Base-by-base conservation (phyloP, 768 basidiomycete species). In the Rhodotorula sphaerocarpa region DNA sequence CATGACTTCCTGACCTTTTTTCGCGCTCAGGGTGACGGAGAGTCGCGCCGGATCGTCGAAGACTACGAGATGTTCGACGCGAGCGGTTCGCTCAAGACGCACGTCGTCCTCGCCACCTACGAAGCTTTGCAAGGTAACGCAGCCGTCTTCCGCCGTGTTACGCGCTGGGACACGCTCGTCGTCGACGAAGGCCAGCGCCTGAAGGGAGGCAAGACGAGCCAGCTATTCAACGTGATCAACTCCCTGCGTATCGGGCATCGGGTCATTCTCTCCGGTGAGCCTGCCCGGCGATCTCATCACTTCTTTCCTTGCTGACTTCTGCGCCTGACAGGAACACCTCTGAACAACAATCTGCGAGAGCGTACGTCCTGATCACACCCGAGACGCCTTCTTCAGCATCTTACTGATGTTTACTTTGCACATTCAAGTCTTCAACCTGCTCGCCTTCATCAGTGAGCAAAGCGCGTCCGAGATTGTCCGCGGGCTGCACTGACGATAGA, bases 301-400 rank as follows among this genome's bases (percentile, higher is more conserved):
- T n/a, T n/a, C n/a, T n/a, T n/a, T n/a, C n/a, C n/a, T n/a, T n/a
- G 36, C 36, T 39, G 36, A 39, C 36, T 39, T n/a, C n/a, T n/a
- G n/a, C n/a, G n/a, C n/a, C n/a, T n/a, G n/a, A n/a, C n/a, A 39
- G 36, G 36, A 9, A 97, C 95, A 1, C 93, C 93, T 0, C 75
- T 97, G 61, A 97, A 97, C 75, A 97, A 97, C 78, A 97, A 96
- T 73, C 86, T 99, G 28, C 82, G 89, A 50, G 95, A 99, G 43
- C 41, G 57, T 58, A 30, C 11, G 57, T 51, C 16, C 7, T 31
- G 9, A 0, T 3, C 7, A 6, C n/a, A 0, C 18, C n/a, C n/a
- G n/a, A n/a, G n/a, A n/a, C n/a, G n/a, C n/a, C n/a, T n/a, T n/a
- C n/a, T n/a, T n/a, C n/a, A 39, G 36, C 36, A 16, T 9, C 36